These are phyloP conservation scores for Colletotrichum tofieldiae DNA, from an alignment of 2,329 filamentous ascomycete species.

Conservation along the genomic window DNA sequence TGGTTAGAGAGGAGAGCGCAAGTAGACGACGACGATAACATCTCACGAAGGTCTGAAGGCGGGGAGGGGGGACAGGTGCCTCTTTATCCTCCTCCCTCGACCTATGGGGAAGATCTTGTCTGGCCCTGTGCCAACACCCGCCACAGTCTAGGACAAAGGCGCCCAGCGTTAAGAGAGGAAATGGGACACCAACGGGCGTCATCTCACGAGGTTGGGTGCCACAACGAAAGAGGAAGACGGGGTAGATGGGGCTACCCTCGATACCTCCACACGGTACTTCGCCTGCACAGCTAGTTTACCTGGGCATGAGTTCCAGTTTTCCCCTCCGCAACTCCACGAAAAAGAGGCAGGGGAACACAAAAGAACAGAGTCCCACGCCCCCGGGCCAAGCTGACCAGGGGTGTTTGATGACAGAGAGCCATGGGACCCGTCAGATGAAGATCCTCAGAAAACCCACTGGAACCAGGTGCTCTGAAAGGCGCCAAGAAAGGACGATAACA, in stretches of 20 bases:
- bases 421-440: constrained; percentile 5
- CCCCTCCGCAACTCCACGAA: constrained; percentile 1
- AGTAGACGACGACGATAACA: background rate
- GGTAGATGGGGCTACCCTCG: background rate
- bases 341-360: background rate
- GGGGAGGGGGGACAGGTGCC: background rate
- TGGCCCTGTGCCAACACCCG: background rate
- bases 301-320: background rate
- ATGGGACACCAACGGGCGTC: constrained; percentile 6
- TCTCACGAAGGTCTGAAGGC: background rate
- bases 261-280: background rate
- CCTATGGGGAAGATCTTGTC: constrained; percentile 8
- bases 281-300: background rate
- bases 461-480: background rate
- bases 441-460: constrained; percentile 5
- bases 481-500: constrained; percentile 23
- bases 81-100: constrained; percentile 30
- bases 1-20: background rate
- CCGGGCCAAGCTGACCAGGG: background rate
- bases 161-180: background rate
- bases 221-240: background rate
- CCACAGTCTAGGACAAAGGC: background rate
- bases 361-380: background rate
- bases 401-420: constrained; percentile 8
- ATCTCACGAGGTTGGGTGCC: constrained; percentile 29